Evolutionary conservation across 306 rosid species (phyloP).

Genomic region (Pachyrhizus erosus): DNA sequence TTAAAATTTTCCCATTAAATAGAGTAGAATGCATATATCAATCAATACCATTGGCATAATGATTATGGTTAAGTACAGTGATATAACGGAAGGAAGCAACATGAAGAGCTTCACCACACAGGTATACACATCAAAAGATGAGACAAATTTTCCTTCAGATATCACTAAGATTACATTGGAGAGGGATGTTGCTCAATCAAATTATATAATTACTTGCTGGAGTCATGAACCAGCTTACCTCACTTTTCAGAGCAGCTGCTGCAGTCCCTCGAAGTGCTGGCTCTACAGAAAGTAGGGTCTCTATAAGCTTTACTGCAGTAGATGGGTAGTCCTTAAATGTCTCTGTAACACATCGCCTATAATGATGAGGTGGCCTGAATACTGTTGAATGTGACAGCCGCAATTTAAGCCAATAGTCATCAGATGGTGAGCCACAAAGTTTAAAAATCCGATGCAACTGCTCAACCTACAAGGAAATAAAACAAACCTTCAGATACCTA

Average conservation of each 20-base stretch:
- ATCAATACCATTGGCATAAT: background rate
- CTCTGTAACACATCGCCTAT: conserved; percentile 74
- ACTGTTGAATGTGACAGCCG: conserved; percentile 66
- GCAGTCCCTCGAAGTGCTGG: conserved; percentile 90
- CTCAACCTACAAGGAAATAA: conserved; percentile 75
- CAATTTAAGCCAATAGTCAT: conserved; percentile 83
- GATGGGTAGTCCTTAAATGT: conserved; percentile 78
- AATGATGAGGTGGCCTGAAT: conserved; percentile 87
- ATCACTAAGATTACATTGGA: background rate
- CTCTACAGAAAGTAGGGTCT: conserved; percentile 76
- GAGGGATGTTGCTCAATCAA: background rate
- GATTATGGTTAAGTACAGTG: background rate
- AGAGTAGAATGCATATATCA: background rate
- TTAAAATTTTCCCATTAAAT: background rate
- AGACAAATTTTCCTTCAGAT: background rate
- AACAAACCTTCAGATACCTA: conserved; percentile 44
- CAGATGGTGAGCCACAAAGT: conserved; percentile 98
- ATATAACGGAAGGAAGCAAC: conserved; percentile 5
- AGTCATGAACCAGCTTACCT: conserved; percentile 61
- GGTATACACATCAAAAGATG: conserved; percentile 4
- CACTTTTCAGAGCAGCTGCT: conserved; percentile 78
- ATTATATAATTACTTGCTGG: background rate
- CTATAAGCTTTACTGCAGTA: conserved; percentile 77
- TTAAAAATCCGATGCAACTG: conserved; percentile 96
- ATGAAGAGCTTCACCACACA: background rate